Evolutionary conservation across 345 rosid genomes (phyloP), one percentile per base, ranked within the genome.

Genomic region (Cardiospermum halicacabum): DNA sequence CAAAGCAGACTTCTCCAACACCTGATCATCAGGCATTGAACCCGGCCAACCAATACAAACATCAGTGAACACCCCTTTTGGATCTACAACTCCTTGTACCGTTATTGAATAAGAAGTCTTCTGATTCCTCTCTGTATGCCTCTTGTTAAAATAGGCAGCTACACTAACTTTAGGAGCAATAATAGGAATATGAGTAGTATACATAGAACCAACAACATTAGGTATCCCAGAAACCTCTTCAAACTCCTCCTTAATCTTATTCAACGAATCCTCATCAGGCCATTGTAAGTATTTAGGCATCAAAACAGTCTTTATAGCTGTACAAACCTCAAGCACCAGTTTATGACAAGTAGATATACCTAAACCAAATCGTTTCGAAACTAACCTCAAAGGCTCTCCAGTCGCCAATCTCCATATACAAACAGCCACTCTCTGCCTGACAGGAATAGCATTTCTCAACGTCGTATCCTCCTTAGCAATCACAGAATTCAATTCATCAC

Each of bases 1-100:
- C 47, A 89, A 62, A 61, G 89, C 82, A 7, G 92, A 86, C 79
- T 84, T 86, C 78, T 89, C 96, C 27, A 89, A 58, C 36, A 89
- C 92, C 60, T 86, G 83, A 69, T 86, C 92, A 75, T 89, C 89
- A 48, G 81, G 76, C 92, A 89, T 86, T 7, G 96, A 89, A 21
- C 96, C 96, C 0, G 96, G 96, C 92, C 96, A 89, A 0, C 96
- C 96, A 7, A 86, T 86, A 34, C 92, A 89, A n/a, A 89, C 89
- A 74, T 86, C 96, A 3, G 89, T 84, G 50, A 89, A 86, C 13
- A 84, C 87, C 0, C 92, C 91, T n/a, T 53, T 83, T 0, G 83
- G 87, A 47, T 84, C 78, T 11, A 86, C 89, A 57, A 89, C 90
- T 0, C 92, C 96, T 60, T 89, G 92, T 0, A 89, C 83, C 0